phyloP scores from a whole-genome alignment of 805 yeast species.

The Sporopachydermia lactativora region DNA sequence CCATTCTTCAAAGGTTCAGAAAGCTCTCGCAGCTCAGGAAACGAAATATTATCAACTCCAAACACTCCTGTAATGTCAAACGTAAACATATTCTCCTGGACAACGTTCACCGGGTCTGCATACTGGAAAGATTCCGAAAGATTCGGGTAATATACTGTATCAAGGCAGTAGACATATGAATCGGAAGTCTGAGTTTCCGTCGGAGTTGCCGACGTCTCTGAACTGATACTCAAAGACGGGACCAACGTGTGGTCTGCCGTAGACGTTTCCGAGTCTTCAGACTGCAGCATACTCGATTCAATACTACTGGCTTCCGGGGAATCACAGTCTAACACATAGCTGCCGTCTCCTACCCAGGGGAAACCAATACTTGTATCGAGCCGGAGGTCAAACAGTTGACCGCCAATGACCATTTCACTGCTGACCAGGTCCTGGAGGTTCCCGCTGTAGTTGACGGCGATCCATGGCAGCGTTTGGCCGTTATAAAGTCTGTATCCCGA shows the following conservation, averaged over 20 bases:
- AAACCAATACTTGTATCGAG: neutral
- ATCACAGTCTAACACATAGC: neutral
- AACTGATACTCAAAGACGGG: too few species aligned
- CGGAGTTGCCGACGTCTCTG: neutral
- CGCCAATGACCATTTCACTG: too few species aligned
- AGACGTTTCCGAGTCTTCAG: neutral
- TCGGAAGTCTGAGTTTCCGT: neutral
- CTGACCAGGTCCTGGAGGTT: too few species aligned
- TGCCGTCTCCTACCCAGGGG: conserved; percentile 1
- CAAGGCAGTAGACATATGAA: neutral
- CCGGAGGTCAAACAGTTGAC: neutral
- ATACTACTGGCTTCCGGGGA: neutral
- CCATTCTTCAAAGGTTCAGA: neutral
- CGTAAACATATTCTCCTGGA: neutral
- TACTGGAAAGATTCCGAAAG: neutral
- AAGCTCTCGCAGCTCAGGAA: neutral
- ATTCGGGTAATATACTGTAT: neutral
- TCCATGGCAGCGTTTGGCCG: neutral
- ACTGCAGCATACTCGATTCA: too few species aligned
- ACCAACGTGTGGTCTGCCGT: neutral
- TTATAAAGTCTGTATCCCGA: too few species aligned
- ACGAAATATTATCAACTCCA: neutral
- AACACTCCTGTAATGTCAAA: neutral
- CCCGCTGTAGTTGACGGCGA: too few species aligned
- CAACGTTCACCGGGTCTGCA: neutral